Evolutionary conservation across 148 eudicot genomes (phyloP), one percentile per base, ranked within the genome.

Genomic region (Hydrangea macrophylla): DNA sequence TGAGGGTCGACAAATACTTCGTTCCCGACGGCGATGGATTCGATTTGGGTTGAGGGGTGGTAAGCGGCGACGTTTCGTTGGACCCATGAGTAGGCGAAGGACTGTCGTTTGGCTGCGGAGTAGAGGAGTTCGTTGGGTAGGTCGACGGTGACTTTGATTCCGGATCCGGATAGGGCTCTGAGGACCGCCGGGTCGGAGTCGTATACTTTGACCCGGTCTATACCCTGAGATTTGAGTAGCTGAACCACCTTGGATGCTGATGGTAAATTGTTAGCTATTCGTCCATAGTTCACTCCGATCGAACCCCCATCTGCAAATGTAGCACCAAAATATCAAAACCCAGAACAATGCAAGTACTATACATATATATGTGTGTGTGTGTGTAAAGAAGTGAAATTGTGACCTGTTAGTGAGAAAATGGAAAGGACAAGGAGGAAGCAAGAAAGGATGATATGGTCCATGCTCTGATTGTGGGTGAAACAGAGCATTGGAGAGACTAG

Each of bases 271-370:
- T 87, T 81, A 1, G 96, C 98, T 35, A 90, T 64, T 8, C 97
- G 76, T 12, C 98, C 98, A 60, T 94, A 94, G 91, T 94, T 94
- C 7, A 94, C 78, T 5, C 98, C 98, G 8, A 94, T 73, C 0
- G 83, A 75, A 2, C 90, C 89, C 0, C 84, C 90, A 62, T 89
- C 87, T 82, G 85, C 51, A 75, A 64, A 70, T 44, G 32, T n/a
- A 65, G 6, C 6, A 61, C 12, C 25, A 61, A 27, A 61, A 20
- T 13, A 11, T 48, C 15, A 27, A 30, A 26, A 69, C 18, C 31
- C 20, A 39, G 26, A 25, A 22, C 53, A 17, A 12, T 15, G n/a
- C 6, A 23, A 22, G 17, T 1, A 28, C 60, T 26, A 32, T 1
- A 13, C 7, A 39, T 26, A 35, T 24, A 36, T 32, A 30, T 33